Conservation (phyloP, 768 basidiomycete species). For the Pleurotus sapidus region DNA sequence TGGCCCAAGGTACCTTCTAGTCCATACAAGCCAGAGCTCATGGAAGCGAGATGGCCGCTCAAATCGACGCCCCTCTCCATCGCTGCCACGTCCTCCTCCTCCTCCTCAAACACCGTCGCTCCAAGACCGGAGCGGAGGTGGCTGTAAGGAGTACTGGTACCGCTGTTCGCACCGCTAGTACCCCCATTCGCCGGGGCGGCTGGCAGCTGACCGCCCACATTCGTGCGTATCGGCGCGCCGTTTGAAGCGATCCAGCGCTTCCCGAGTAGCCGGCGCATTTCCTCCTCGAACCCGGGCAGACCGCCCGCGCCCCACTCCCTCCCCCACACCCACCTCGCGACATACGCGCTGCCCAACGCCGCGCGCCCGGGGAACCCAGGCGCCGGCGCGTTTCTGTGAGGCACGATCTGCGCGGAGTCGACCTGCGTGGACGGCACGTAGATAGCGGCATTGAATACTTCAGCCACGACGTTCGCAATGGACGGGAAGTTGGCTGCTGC, state of each 20-base stretch:
- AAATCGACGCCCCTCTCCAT: constrained; percentile 37
- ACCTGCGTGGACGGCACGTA: constrained; percentile 74
- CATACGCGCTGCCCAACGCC: constrained; percentile 71
- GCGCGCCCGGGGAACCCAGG: constrained; percentile 67
- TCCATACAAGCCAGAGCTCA: constrained; percentile 17
- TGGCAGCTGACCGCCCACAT: constrained; percentile 38
- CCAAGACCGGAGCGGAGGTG: constrained; percentile 47
- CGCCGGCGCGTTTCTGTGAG: constrained; percentile 75
- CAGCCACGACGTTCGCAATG: constrained; percentile 75
- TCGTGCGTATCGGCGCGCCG: constrained; percentile 57
- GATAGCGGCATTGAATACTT: constrained; percentile 81
- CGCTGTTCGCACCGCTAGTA: constrained; percentile 57
- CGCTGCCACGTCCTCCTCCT: constrained; percentile 71
- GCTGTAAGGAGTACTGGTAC: constrained; percentile 66
- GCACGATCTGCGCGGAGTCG: constrained; percentile 68
- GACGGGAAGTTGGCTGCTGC: constrained; percentile 85
- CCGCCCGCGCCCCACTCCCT: constrained; percentile 51
- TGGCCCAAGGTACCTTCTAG: constrained; percentile 14
- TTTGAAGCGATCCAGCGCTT: constrained; percentile 74
- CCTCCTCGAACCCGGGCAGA: constrained; percentile 74
- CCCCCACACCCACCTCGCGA: constrained; percentile 87
- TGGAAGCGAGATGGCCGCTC: constrained; percentile 20
- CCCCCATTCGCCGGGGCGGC: constrained; percentile 19
- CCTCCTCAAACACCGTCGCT: constrained; percentile 62
- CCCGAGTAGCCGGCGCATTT: constrained; percentile 64